Evolutionary conservation across 1,284 basidiomycete genomes (phyloP).

Genomic region (Cutaneotrichosporon sp.): DNA sequence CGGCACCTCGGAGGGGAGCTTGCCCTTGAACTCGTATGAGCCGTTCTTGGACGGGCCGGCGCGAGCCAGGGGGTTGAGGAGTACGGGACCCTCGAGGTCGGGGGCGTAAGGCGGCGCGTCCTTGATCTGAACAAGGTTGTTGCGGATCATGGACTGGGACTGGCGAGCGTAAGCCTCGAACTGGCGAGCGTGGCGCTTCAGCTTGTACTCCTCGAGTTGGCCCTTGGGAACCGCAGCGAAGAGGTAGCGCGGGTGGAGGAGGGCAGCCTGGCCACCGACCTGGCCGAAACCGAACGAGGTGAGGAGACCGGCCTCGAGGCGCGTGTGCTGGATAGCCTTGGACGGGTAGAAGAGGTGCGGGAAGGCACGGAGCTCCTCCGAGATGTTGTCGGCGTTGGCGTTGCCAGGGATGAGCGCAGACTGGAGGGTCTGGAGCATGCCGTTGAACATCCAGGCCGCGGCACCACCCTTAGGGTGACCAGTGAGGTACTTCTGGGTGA

Average conservation of each 20-base stretch:
- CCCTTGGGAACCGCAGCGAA: constrained; percentile 75
- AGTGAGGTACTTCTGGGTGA: constrained; percentile 95
- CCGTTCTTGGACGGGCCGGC: constrained; percentile 81
- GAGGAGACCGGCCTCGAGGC: constrained; percentile 85
- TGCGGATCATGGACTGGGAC: constrained; percentile 91
- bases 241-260: constrained; percentile 88
- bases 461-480: constrained; percentile 97
- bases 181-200: constrained; percentile 67
- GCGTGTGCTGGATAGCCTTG: constrained; percentile 88
- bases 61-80: constrained; percentile 91
- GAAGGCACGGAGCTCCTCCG: constrained; percentile 85
- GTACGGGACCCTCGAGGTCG: constrained; percentile 82
- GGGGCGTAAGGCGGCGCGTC: constrained; percentile 85
- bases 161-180: constrained; percentile 84
- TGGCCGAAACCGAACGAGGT: constrained; percentile 99
- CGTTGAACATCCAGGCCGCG: constrained; percentile 96
- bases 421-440: constrained; percentile 81
- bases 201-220: constrained; percentile 72
- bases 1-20: constrained; percentile 61
- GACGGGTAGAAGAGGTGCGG: constrained; percentile 95
- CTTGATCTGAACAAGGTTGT: constrained; percentile 93
- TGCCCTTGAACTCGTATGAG: constrained; percentile 73
- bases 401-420: constrained; percentile 94
- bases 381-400: constrained; percentile 93
- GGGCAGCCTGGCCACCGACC: constrained; percentile 87